These are phyloP conservation scores for Giardia muris DNA, from an alignment of 208 protist genomes.

Conservation along the genomic window DNA sequence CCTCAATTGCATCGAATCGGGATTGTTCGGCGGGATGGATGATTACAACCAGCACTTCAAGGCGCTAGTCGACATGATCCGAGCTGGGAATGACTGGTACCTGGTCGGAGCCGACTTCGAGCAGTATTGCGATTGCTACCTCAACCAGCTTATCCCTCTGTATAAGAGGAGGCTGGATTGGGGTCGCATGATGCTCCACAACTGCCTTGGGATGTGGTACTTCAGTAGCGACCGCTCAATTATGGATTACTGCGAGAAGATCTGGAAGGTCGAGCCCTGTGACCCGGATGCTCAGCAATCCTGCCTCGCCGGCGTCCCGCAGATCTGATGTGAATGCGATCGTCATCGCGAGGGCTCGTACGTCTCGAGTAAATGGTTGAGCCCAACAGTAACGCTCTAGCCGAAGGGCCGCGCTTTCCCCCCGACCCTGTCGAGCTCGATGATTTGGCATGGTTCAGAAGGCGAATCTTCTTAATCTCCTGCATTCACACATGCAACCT, in stretches of 20 bases:
- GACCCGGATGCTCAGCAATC: neutral
- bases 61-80: slow-evolving; percentile 45
- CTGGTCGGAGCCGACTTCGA: slow-evolving; percentile 52
- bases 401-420: too few relatives aligned
- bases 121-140: slow-evolving; percentile 46
- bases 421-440: neutral
- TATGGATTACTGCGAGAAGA: slow-evolving; percentile 56
- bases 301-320: slow-evolving; percentile 8
- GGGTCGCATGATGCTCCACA: slow-evolving; percentile 46
- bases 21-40: slow-evolving; percentile 47
- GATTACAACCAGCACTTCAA: slow-evolving; percentile 41
- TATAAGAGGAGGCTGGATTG: slow-evolving; percentile 48
- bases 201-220: slow-evolving; percentile 44
- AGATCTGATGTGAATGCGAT: neutral
- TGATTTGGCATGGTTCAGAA: neutral
- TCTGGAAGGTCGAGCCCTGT: slow-evolving; percentile 51
- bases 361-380: too few relatives aligned
- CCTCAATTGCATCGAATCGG: slow-evolving; percentile 46
- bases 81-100: slow-evolving; percentile 48
- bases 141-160: slow-evolving; percentile 43
- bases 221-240: slow-evolving; percentile 61
- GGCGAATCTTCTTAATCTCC: neutral
- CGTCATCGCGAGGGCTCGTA: too few relatives aligned
- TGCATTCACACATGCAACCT: neutral
- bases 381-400: too few relatives aligned